phyloP scores from a whole-genome alignment of 345 rosid genomes.

The Anastatica hierochuntica region DNA sequence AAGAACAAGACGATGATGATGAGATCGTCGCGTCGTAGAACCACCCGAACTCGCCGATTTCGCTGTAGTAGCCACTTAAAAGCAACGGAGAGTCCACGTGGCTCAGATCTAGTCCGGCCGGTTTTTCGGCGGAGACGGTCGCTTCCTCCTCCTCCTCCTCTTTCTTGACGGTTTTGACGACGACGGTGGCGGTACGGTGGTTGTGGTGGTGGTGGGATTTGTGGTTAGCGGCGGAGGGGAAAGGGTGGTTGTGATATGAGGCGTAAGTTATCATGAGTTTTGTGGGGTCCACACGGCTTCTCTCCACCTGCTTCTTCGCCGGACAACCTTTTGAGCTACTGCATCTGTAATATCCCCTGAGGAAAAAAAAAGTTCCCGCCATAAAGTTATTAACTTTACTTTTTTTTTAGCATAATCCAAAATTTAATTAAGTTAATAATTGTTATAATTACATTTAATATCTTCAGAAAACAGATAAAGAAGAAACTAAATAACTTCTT shows the following conservation, averaged over 20 bases:
- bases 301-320: slow-evolving; percentile 72
- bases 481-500: too few species aligned
- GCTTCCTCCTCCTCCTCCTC: slow-evolving; percentile 20
- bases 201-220: slow-evolving; percentile 35
- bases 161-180: slow-evolving; percentile 21
- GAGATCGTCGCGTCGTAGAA: slow-evolving; percentile 39
- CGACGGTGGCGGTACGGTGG: slow-evolving; percentile 27
- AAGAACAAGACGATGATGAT: slow-evolving; percentile 29
- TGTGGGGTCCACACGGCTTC: slow-evolving; percentile 57
- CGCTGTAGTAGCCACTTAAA: slow-evolving; percentile 25
- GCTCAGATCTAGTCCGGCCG: slow-evolving; percentile 21
- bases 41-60: slow-evolving; percentile 44
- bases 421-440: too few species aligned
- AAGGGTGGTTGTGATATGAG: slow-evolving; percentile 58
- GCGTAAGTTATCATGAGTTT: slow-evolving; percentile 55
- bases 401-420: too few species aligned
- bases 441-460: too few species aligned
- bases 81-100: slow-evolving; percentile 32
- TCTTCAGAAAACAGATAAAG: too few species aligned
- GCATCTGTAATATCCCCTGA: slow-evolving; percentile 75
- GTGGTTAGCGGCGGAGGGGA: slow-evolving; percentile 32
- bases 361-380: too few species aligned
- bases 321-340: slow-evolving; percentile 79
- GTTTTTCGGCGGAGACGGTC: slow-evolving; percentile 3
- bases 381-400: too few species aligned